phyloP scores from a whole-genome alignment of 2,329 filamentous ascomycete species.

The Colletotrichum spaethianum region DNA sequence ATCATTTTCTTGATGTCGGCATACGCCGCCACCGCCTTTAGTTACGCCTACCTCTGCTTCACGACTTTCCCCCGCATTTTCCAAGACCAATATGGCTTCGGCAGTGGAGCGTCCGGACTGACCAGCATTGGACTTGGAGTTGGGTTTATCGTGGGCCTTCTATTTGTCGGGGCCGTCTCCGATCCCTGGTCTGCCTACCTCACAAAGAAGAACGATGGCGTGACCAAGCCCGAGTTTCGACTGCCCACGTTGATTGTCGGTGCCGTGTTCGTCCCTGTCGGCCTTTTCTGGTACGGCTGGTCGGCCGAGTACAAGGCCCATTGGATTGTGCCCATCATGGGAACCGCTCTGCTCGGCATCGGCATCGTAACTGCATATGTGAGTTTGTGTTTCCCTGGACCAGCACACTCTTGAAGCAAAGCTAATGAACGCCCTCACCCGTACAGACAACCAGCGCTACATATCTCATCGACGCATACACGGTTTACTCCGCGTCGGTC shows the following conservation, averaged over 20 bases:
- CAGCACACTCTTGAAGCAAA: not conserved
- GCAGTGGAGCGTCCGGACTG: conserved; percentile 49
- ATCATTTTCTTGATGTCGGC: conserved; percentile 63
- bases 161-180: conserved; percentile 34
- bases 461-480: conserved; percentile 68
- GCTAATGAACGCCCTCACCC: not conserved
- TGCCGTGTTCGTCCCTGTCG: conserved; percentile 50
- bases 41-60: conserved; percentile 55
- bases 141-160: conserved; percentile 41
- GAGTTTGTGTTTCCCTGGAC: too few relatives aligned
- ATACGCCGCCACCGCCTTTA: conserved; percentile 55
- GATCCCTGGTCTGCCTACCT: conserved; percentile 36
- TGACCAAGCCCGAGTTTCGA: conserved; percentile 43
- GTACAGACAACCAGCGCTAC: conserved; percentile 48
- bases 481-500: conserved; percentile 72
- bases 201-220: conserved; percentile 40
- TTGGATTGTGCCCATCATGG: conserved; percentile 74
- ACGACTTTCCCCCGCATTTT: conserved; percentile 58
- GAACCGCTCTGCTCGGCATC: conserved; percentile 64
- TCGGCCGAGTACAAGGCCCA: conserved; percentile 63
- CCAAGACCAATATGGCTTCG: conserved; percentile 51
- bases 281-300: conserved; percentile 73
- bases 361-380: conserved; percentile 48
- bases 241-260: conserved; percentile 44
- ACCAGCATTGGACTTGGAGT: conserved; percentile 65